phyloP scores from a whole-genome alignment of 1,139 yeast genomes.

The Keqinozyma sinolaborantium region DNA sequence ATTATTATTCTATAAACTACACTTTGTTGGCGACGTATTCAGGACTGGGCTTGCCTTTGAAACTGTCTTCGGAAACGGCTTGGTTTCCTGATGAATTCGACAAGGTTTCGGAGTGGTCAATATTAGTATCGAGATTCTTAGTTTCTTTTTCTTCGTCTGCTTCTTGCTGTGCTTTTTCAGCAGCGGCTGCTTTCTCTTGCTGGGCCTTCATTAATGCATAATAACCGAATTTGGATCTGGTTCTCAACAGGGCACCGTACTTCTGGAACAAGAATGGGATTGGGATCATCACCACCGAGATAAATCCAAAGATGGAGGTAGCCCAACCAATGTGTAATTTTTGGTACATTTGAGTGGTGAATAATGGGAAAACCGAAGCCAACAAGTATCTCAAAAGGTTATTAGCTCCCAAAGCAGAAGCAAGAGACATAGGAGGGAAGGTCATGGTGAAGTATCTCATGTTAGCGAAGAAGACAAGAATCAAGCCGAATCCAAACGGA shows the following conservation, averaged over 20 bases:
- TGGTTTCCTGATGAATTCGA: too few relatives aligned
- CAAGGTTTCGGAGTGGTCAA: too few relatives aligned
- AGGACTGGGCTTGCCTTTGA: too few relatives aligned
- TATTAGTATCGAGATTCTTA: too few relatives aligned
- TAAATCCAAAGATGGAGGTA: slow-evolving; percentile 32
- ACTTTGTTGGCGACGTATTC: too few relatives aligned
- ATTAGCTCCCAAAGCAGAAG: slow-evolving; percentile 79
- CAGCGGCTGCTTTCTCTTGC: slow-evolving; percentile 18
- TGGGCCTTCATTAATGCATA: slow-evolving; percentile 40
- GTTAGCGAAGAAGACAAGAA: slow-evolving; percentile 69
- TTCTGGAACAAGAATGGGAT: slow-evolving; percentile 46
- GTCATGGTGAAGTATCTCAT: slow-evolving; percentile 69
- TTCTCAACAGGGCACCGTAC: slow-evolving; percentile 56
- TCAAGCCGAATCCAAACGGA: slow-evolving; percentile 73
- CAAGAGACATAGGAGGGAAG: slow-evolving; percentile 71
- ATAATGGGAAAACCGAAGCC: slow-evolving; percentile 56
- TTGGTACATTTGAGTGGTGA: slow-evolving; percentile 43
- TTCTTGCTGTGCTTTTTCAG: slow-evolving; percentile 7
- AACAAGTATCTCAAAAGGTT: slow-evolving; percentile 64
- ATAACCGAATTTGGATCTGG: slow-evolving; percentile 55
- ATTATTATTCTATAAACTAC: too few relatives aligned
- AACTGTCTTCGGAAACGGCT: too few relatives aligned
- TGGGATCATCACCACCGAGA: slow-evolving; percentile 31
- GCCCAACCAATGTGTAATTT: slow-evolving; percentile 38
- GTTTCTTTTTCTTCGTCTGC: slow-evolving; percentile 1